Evolutionary conservation across 495 filamentous ascomycete species (phyloP).

Genomic region (Lasiosphaeris hirsuta): DNA sequence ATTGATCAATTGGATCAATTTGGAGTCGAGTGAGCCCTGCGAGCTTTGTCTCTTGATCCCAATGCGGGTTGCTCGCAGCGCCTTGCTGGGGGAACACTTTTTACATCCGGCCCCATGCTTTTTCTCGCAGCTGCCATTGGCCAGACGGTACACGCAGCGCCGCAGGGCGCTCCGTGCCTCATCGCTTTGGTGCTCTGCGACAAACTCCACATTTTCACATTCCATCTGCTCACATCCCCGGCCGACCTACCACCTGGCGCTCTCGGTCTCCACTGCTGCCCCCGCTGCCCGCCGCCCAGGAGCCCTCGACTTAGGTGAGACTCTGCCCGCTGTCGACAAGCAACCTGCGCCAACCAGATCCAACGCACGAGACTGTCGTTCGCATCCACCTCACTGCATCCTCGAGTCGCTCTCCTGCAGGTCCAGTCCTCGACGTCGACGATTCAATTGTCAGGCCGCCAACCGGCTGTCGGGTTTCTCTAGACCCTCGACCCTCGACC

Average conservation of each 20-base stretch:
- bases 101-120: not conserved
- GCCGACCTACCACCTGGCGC: not conserved
- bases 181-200: not conserved
- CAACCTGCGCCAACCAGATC: too few species aligned
- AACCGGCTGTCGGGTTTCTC: too few species aligned
- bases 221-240: not conserved
- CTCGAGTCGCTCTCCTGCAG: too few species aligned
- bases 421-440: too few species aligned
- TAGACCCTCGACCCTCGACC: too few species aligned
- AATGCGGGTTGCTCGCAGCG: not conserved
- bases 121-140: slow-evolving; percentile 4
- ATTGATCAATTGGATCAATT: slow-evolving; percentile 19
- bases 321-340: too few species aligned
- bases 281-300: not conserved
- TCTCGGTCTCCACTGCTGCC: not conserved
- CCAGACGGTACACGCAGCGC: not conserved
- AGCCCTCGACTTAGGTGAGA: too few species aligned
- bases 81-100: not conserved
- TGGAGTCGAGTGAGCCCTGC: not conserved
- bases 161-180: not conserved
- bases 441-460: too few species aligned
- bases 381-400: too few species aligned
- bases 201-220: slow-evolving; percentile 2
- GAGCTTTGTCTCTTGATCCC: not conserved
- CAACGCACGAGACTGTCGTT: too few species aligned